Percentiles rank a stretch among this genome's conserved stretches.
Evolutionary conservation across 495 filamentous ascomycete genomes (phyloP).

Genomic region (Neurospora pannonica): DNA sequence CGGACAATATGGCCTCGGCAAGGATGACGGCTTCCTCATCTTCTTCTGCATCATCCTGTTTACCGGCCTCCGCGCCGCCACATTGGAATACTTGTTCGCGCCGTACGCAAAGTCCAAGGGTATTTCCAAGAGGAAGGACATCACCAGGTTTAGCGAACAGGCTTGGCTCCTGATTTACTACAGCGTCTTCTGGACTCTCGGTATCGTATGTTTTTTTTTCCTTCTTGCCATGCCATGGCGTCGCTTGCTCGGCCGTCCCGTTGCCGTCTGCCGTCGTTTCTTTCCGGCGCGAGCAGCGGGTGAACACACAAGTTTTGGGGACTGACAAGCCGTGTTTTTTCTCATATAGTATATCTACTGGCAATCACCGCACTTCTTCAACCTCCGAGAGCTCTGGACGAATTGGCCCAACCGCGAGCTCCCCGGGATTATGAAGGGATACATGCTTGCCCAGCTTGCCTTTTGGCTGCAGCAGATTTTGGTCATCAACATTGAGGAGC

Average conservation of each 20-base stretch:
- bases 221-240: neutral
- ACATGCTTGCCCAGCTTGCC: slow-evolving; percentile 81
- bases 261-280: neutral
- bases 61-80: slow-evolving; percentile 72
- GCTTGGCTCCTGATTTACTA: slow-evolving; percentile 83
- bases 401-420: slow-evolving; percentile 72
- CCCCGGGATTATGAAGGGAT: slow-evolving; percentile 69
- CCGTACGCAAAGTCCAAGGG: slow-evolving; percentile 63
- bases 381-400: slow-evolving; percentile 71
- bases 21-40: slow-evolving; percentile 73
- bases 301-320: neutral
- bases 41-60: slow-evolving; percentile 72
- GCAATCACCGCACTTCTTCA: slow-evolving; percentile 67
- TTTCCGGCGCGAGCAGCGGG: neutral
- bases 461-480: slow-evolving; percentile 94
- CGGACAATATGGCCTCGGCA: slow-evolving; percentile 62
- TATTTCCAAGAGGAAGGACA: slow-evolving; percentile 60
- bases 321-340: slow-evolving; percentile 12
- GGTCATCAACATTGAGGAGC: slow-evolving; percentile 87
- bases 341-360: slow-evolving; percentile 63
- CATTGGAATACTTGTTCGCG: slow-evolving; percentile 77
- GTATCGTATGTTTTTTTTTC: slow-evolving; percentile 55
- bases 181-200: slow-evolving; percentile 65
- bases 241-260: neutral
- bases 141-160: slow-evolving; percentile 82